phyloP scores from a whole-genome alignment of 2,329 filamentous ascomycete species.

The Teratosphaeria viscida region DNA sequence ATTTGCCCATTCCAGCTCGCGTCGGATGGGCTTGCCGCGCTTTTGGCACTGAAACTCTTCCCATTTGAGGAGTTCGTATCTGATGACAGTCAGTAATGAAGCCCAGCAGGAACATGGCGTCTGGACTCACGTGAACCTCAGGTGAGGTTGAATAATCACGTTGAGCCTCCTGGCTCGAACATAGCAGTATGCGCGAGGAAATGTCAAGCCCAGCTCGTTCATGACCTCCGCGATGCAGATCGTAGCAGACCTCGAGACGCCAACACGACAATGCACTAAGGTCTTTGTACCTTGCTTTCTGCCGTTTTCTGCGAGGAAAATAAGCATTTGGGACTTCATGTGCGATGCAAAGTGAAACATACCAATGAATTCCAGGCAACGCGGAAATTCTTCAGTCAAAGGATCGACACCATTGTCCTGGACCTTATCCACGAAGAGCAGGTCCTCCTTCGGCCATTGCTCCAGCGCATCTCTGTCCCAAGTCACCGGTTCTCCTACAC shows the following conservation, averaged over 20 bases:
- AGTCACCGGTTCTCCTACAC: conserved; percentile 77
- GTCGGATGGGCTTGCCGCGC: conserved; percentile 45
- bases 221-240: conserved; percentile 99
- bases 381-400: conserved; percentile 71
- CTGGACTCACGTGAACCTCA: conserved; percentile 65
- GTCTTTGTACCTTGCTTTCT: conserved; percentile 70
- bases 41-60: conserved; percentile 64
- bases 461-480: conserved; percentile 64
- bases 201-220: conserved; percentile 67
- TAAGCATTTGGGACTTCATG: not conserved
- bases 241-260: conserved; percentile 87
- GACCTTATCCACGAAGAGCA: conserved; percentile 72
- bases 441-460: conserved; percentile 65
- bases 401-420: conserved; percentile 97
- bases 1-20: conserved; percentile 85
- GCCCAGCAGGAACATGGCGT: not conserved
- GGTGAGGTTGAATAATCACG: conserved; percentile 95
- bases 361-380: conserved; percentile 90
- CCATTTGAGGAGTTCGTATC: conserved; percentile 86
- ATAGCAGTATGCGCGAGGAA: conserved; percentile 91
- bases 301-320: conserved; percentile 55
- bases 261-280: conserved; percentile 90
- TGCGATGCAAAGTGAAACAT: conserved; percentile 29
- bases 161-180: conserved; percentile 86
- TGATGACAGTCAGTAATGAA: conserved; percentile 16